Base-by-base conservation (phyloP, 805 yeast genomes). In the Schwanniomyces vanrijiae region DNA sequence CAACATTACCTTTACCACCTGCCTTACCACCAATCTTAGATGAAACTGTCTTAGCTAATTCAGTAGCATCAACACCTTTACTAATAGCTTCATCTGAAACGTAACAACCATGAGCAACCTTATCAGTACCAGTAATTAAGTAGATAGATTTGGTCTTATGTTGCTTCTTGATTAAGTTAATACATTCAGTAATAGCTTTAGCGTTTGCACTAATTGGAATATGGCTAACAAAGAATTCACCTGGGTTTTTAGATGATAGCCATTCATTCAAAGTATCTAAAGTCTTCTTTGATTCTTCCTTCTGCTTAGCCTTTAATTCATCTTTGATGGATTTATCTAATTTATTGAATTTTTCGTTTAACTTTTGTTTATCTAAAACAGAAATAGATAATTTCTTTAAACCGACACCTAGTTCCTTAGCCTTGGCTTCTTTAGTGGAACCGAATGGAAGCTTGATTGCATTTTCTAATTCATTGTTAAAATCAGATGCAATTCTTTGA, bases 1-100 rank as follows among this genome's bases (percentile, higher is more conserved):
- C 89, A 46, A 91, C 84, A 55, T 90, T 88, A 53, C 97, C 98
- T 72, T 90, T 94, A 68, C 99, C 99, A 73, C 99, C 99, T 48
- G 96, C 95, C 68, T 87, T 90, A 69, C 99, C 99, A 55, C 99
- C 99, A 57, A 94, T 82, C 58, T 77, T 74, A 31, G 74, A 69
- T 39, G 91, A 75, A 38, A 88, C 98, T 47, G 78, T 71, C 44
- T 77, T 69, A 26, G 95, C 95, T 55, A 90, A 77, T 24, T 81
- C 90, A 48, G 84, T 78, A 44, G 95, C 91, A 53, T 85, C 78
- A 18, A 90, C 76, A 55, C 90, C 90, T 62, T 83, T 78, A 40
- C 75, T 75, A 54, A 85, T 71, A 34, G 90, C 88, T 37, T 69
- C 83, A 52, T 87, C 83, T 1, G 92, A 81, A 43, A 94, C 76